Conservation (phyloP, 345 rosid species). For the Eutrema japonicum region DNA sequence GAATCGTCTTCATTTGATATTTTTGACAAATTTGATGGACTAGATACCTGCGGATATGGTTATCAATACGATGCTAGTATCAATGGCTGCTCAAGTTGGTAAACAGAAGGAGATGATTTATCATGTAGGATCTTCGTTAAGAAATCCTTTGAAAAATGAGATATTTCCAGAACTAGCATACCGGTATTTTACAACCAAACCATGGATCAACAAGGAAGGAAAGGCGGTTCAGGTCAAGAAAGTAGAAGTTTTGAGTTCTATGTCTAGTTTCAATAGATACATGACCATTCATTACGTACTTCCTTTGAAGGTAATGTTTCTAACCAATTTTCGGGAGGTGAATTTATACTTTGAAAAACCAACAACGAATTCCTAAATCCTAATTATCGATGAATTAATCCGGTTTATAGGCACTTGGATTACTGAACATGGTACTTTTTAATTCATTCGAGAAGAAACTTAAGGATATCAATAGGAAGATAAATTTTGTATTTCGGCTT, state of each 20-base stretch:
- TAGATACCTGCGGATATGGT: conserved; percentile 92
- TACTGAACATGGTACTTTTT: conserved; percentile 24
- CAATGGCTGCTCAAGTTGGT: conserved; percentile 56
- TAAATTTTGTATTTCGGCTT: conserved; percentile 26
- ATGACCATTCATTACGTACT: conserved; percentile 66
- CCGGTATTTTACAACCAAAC: conserved; percentile 60
- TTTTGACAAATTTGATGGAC: neutral
- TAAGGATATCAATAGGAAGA: neutral
- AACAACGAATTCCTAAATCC: neutral
- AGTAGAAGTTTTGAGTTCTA: conserved; percentile 50
- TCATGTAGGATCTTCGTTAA: conserved; percentile 73
- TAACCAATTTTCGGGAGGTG: neutral
- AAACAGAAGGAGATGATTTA: conserved; percentile 48
- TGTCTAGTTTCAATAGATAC: conserved; percentile 73
- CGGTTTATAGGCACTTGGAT: conserved; percentile 28
- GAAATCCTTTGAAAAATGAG: conserved; percentile 50
- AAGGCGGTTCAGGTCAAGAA: conserved; percentile 58
- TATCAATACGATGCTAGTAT: conserved; percentile 63
- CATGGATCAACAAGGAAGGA: conserved; percentile 82
- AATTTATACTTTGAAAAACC: neutral
- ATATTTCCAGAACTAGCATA: conserved; percentile 53
- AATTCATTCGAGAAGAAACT: conserved; percentile 12
- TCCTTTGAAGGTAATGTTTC: conserved; percentile 57
- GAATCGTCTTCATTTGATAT: neutral
- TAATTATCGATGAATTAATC: neutral